Percentiles rank a stretch among this genome's conserved stretches.
phyloP scores from a whole-genome alignment of 345 rosid genomes.

The Psidium guajava region DNA sequence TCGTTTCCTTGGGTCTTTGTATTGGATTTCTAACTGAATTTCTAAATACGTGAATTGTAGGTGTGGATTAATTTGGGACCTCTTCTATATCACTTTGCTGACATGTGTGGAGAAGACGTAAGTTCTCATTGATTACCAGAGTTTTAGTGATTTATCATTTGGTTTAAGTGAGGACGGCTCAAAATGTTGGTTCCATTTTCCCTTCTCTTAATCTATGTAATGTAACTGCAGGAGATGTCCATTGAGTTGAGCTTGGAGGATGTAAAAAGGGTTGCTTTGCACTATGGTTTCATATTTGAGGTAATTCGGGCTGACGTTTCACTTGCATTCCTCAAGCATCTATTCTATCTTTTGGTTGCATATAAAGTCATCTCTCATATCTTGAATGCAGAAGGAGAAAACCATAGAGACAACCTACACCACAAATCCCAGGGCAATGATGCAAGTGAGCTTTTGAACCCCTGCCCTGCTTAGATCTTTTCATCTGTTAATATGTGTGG shows the following conservation, averaged over 20 bases:
- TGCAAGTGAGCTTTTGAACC: constrained; percentile 53
- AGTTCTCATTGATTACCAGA: constrained; percentile 6
- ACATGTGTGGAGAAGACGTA: constrained; percentile 75
- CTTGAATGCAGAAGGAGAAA: constrained; percentile 49
- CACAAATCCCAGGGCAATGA: constrained; percentile 77
- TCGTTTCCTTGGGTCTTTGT: background rate
- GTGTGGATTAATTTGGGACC: constrained; percentile 98
- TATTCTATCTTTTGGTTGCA: background rate
- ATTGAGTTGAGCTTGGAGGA: constrained; percentile 91
- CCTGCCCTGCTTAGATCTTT: background rate
- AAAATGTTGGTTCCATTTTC: background rate
- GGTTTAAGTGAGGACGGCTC: background rate
- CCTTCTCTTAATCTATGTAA: background rate
- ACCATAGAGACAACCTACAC: constrained; percentile 84
- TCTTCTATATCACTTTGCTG: constrained; percentile 87
- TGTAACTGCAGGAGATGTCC: constrained; percentile 68
- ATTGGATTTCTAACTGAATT: constrained; percentile 3
- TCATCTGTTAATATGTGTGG: background rate
- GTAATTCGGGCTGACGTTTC: constrained; percentile 12
- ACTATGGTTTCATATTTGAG: constrained; percentile 71
- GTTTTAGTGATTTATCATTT: background rate
- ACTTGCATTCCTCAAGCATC: background rate
- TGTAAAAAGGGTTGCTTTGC: constrained; percentile 69
- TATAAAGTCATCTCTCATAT: background rate
- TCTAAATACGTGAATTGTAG: constrained; percentile 18